These are phyloP conservation scores for Claviceps sp. DNA, from an alignment of 2,329 filamentous ascomycete species.

Conservation along the genomic window DNA sequence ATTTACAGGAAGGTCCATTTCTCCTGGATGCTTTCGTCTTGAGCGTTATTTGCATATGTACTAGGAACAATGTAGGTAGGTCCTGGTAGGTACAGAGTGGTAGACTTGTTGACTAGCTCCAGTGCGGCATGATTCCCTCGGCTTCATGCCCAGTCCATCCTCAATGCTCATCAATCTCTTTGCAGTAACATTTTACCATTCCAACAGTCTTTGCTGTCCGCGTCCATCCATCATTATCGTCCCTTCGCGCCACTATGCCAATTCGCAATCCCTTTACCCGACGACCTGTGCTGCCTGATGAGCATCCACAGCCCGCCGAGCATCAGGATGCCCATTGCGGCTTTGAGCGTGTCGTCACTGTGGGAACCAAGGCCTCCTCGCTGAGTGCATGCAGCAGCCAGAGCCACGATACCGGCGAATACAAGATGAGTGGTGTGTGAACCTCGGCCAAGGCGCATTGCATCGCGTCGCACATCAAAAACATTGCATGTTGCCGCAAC, in stretches of 20 bases:
- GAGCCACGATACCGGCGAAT: conserved; percentile 55
- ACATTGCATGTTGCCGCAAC: conserved; percentile 4
- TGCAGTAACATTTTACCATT: neutral
- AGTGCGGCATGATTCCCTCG: neutral
- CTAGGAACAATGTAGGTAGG: no score
- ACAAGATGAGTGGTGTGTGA: conserved; percentile 64
- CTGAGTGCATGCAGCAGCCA: conserved; percentile 48
- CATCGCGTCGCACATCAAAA: neutral
- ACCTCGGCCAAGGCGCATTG: neutral
- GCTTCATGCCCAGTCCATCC: neutral
- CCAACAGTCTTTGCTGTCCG: neutral
- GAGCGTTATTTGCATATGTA: neutral
- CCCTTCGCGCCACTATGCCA: conserved; percentile 34
- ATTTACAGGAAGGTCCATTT: no score
- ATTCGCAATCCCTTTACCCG: conserved; percentile 62
- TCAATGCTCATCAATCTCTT: neutral
- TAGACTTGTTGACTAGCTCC: no score
- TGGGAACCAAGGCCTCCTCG: conserved; percentile 47
- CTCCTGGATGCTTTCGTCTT: neutral
- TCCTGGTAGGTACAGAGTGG: no score
- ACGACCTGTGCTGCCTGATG: conserved; percentile 42
- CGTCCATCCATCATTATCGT: neutral
- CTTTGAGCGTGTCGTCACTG: conserved; percentile 50
- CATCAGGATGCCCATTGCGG: conserved; percentile 21
- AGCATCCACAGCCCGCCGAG: conserved; percentile 33